Evolutionary conservation across 495 filamentous ascomycete genomes (phyloP).

Genomic region (Neurospora sp.): DNA sequence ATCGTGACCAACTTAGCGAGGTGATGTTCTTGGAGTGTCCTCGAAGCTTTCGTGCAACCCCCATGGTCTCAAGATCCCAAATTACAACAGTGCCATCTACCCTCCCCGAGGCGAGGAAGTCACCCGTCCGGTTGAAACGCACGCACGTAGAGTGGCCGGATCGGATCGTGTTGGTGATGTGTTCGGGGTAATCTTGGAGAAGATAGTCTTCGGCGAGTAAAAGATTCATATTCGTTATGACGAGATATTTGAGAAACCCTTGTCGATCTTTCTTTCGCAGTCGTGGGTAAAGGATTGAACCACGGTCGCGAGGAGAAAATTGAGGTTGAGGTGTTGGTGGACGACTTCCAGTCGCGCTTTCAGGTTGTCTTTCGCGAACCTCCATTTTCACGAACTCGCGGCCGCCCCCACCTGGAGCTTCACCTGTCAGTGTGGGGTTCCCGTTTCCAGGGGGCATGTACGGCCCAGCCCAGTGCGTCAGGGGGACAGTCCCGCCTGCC

Average conservation of each 20-base stretch:
- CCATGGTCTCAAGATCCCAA: constrained; percentile 94
- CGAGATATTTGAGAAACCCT: background rate
- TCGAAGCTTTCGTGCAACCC: constrained; percentile 82
- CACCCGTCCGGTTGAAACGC: constrained; percentile 87
- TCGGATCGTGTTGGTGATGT: constrained; percentile 75
- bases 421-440: background rate
- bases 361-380: background rate
- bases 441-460: background rate
- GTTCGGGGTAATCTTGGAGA: constrained; percentile 89
- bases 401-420: background rate
- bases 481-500: background rate
- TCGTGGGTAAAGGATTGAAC: constrained; percentile 2
- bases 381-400: background rate
- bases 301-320: background rate
- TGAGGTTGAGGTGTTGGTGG: background rate
- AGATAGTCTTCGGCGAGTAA: constrained; percentile 50
- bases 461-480: background rate
- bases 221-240: constrained; percentile 33
- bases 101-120: constrained; percentile 87
- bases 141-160: constrained; percentile 54
- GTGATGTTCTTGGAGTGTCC: constrained; percentile 88
- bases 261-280: background rate
- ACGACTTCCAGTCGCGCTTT: background rate
- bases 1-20: constrained; percentile 85
- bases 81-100: constrained; percentile 90